Percentiles rank a stretch among this genome's conserved stretches.
Conservation (phyloP, 1,139 yeast genomes). For the Taphrina sp. region DNA sequence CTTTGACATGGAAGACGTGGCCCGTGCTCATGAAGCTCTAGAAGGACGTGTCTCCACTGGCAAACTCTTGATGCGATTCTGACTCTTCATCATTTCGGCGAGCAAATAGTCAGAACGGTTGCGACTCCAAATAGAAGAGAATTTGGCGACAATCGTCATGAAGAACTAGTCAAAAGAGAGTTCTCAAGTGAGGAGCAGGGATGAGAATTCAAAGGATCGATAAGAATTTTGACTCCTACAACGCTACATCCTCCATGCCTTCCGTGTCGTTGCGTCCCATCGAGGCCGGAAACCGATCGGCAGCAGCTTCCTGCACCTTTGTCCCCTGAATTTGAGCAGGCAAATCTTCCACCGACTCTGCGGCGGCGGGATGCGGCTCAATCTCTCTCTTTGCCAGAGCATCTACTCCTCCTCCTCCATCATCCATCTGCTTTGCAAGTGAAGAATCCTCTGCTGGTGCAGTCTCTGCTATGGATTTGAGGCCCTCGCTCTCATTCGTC, state of each 20-base stretch:
- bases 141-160: too few species aligned
- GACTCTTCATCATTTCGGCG: too few species aligned
- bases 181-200: too few species aligned
- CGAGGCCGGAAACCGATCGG: slow-evolving; percentile 9
- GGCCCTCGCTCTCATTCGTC: too few species aligned
- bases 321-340: slow-evolving; percentile 5
- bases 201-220: too few species aligned
- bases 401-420: too few species aligned
- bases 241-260: slow-evolving; percentile 20
- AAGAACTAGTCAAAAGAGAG: too few species aligned
- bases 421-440: too few species aligned
- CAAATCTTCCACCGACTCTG: slow-evolving; percentile 5
- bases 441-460: too few species aligned
- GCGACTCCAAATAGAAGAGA: too few species aligned
- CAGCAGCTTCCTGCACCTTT: neutral
- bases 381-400: slow-evolving; percentile 2
- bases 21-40: slow-evolving; percentile 61
- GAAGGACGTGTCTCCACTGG: slow-evolving; percentile 79
- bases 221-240: neutral
- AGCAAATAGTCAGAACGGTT: too few species aligned
- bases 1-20: slow-evolving; percentile 65
- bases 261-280: slow-evolving; percentile 7
- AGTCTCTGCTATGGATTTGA: slow-evolving; percentile 9
- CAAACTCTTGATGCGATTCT: slow-evolving; percentile 48
- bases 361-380: slow-evolving; percentile 10